Base-by-base conservation (phyloP, 2,329 filamentous ascomycete genomes). In the Colletotrichum spinosum region DNA sequence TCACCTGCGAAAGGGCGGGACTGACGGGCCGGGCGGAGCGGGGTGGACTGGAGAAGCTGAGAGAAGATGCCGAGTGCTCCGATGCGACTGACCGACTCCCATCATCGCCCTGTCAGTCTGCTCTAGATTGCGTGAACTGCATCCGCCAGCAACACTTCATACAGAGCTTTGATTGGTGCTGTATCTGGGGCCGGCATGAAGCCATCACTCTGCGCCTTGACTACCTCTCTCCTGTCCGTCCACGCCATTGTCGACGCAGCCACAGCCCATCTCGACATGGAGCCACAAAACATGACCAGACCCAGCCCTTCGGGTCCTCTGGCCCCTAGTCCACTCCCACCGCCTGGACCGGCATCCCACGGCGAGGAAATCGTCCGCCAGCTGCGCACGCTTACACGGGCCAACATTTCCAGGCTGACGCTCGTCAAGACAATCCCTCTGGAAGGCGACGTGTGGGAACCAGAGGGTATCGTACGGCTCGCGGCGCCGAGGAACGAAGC, bases 401-500 rank as follows among this genome's bases (percentile, higher is more conserved):
- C 77, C 1, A 37, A 49, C 25, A 25, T 62, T 3, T 9, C n/a
- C 12, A 68, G 70, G 2, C 83, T 81, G 81, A 79, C 74, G 4
- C 75, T 78, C 17, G 71, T 84, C 3, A 75, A 75, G 8, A 80
- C 79, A 15, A 72, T 83, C 35, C 72, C 68, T 6, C 77, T 84
- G 41, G 73, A 83, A 57, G 81, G 80, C 35, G 77, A 83, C 60
- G 79, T 78, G 1, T 82, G 79, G 67, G 83, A 84, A 61, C 82
- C 83, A 2, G 83, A 85, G 65, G 82, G 83, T 4, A 79, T 84
- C 51, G 76, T 82, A 11, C 77, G 80, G 4, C 67, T 84, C 1
- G 75, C 52, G 2, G 17, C 33, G 10, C 10, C 11, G 78, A 7
- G n/a, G 2, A 13, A 6, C 1, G 11, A 15, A 2, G 15, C 39